Percentiles rank a stretch among this genome's conserved stretches.
These are phyloP conservation scores for Curvularia sp. DNA, from an alignment of 2,329 filamentous ascomycete genomes.

Conservation along the genomic window DNA sequence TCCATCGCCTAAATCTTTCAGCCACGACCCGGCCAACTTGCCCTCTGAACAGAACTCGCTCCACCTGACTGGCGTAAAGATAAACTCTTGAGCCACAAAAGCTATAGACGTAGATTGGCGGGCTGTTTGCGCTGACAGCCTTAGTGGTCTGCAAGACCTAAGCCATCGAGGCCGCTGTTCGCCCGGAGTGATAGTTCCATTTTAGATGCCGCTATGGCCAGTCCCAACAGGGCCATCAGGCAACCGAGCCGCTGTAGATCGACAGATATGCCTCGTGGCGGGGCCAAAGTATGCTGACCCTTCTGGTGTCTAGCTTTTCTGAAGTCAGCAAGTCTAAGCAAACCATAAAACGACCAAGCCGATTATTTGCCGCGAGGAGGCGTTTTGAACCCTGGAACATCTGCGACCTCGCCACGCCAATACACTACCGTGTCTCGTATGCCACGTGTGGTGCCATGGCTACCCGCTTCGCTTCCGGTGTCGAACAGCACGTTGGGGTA, in stretches of 20 bases:
- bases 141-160: not conserved
- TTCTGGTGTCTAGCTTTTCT: not conserved
- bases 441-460: slow-evolving; percentile 7
- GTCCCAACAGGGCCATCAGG: not conserved
- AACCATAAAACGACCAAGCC: not conserved
- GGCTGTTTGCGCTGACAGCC: not conserved
- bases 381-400: not conserved
- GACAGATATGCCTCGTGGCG: not conserved
- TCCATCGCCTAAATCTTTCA: not conserved
- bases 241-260: slow-evolving; percentile 4
- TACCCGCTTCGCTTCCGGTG: not conserved
- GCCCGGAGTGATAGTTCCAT: not conserved
- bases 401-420: slow-evolving; percentile 1
- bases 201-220: not conserved
- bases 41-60: not conserved
- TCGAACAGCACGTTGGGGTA: not conserved
- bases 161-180: not conserved
- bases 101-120: not conserved
- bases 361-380: slow-evolving; percentile 8
- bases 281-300: not conserved
- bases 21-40: not conserved
- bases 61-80: not conserved
- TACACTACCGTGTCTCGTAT: slow-evolving; percentile 3
- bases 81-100: not conserved
- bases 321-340: slow-evolving; percentile 3